Evolutionary conservation across 2,329 filamentous ascomycete species (phyloP).

Genomic region (Aspergillus costaricaensis): DNA sequence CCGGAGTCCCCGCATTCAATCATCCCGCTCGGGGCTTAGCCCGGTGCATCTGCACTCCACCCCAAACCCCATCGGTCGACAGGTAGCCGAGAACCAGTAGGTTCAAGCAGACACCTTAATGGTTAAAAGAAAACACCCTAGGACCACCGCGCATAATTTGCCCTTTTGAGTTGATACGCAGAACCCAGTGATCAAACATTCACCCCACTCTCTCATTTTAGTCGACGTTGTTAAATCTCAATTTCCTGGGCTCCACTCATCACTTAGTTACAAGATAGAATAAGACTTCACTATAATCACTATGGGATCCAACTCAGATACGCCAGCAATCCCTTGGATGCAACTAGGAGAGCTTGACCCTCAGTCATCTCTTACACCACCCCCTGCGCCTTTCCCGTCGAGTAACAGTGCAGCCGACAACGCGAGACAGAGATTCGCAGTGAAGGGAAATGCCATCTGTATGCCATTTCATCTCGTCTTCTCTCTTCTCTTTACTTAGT

Average conservation of each 20-base stretch:
- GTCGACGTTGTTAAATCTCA: too few species aligned
- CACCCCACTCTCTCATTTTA: too few species aligned
- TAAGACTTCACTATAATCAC: not conserved
- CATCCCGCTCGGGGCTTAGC: not conserved
- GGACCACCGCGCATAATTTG: too few species aligned
- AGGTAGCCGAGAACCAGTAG: not conserved
- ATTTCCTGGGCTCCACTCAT: too few species aligned
- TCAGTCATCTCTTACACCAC: not conserved
- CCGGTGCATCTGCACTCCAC: too few species aligned
- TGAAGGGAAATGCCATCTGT: not conserved
- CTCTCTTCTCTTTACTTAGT: too few species aligned
- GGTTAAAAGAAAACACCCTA: too few species aligned
- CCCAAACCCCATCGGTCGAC: not conserved
- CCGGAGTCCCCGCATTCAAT: not conserved
- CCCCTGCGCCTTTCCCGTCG: not conserved
- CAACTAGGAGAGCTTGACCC: not conserved
- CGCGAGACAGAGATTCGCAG: not conserved
- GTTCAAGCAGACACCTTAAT: not conserved
- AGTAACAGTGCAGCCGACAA: not conserved
- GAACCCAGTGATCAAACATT: too few species aligned
- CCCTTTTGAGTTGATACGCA: too few species aligned
- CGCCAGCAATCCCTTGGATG: not conserved
- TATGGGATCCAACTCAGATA: not conserved
- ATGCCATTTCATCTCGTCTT: not conserved
- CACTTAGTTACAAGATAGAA: not conserved